Evolutionary conservation across 306 rosid species (phyloP).

Genomic region (Dalbergia cochinchinensis): DNA sequence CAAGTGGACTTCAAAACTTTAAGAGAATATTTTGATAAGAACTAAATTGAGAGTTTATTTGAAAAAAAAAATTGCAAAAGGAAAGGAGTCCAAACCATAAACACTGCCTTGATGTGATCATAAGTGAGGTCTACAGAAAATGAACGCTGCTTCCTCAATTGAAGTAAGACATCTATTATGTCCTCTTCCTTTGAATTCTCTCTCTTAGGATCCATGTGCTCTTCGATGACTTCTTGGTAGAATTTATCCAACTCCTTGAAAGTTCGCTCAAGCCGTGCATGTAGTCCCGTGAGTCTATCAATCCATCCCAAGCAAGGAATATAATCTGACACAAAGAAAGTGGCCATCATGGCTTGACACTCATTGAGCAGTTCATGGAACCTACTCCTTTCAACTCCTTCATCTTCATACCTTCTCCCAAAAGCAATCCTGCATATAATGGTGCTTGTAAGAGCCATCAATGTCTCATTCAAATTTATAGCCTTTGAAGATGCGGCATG

Average conservation of each 20-base stretch:
- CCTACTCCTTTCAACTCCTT: conserved; percentile 18
- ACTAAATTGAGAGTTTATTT: too few relatives aligned
- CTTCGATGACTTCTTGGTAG: conserved; percentile 36
- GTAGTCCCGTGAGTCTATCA: conserved; percentile 34
- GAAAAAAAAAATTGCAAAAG: background rate
- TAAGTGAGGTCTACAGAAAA: conserved; percentile 11
- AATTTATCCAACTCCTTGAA: conserved; percentile 42
- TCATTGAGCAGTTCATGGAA: conserved; percentile 26
- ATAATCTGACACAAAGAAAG: conserved; percentile 26
- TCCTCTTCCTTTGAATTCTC: background rate
- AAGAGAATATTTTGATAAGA: too few relatives aligned
- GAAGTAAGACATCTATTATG: conserved; percentile 40
- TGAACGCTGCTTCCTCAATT: conserved; percentile 16
- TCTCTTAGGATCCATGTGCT: conserved; percentile 14
- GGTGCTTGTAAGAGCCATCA: background rate
- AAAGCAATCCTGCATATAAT: conserved; percentile 30
- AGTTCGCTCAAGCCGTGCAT: background rate
- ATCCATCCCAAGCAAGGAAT: conserved; percentile 43
- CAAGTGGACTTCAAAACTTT: too few relatives aligned
- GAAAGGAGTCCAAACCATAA: conserved; percentile 10
- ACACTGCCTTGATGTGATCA: conserved; percentile 29
- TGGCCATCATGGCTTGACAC: background rate
- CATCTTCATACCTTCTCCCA: conserved; percentile 38
- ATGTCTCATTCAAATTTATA: conserved; percentile 13
- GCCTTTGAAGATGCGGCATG: conserved; percentile 9